Percentiles rank a stretch among this genome's conserved stretches.
Conservation (phyloP, 1,139 yeast genomes). For the Geotrichum siamense region DNA sequence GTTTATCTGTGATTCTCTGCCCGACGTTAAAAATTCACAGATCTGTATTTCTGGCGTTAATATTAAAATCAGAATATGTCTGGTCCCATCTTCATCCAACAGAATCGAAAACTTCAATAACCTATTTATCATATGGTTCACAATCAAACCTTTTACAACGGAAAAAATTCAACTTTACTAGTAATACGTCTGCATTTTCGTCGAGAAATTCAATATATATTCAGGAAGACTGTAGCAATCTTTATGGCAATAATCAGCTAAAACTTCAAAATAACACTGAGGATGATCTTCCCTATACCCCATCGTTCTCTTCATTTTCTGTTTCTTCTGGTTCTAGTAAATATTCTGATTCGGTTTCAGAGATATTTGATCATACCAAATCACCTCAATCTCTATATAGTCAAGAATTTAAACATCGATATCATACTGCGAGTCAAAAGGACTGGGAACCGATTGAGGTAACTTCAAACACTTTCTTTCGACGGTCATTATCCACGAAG, state of each 20-base stretch:
- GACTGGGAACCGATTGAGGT: no score
- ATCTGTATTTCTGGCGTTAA: slow-evolving; percentile 23
- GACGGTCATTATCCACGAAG: neutral
- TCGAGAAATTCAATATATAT: neutral
- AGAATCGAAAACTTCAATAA: neutral
- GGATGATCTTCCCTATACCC: slow-evolving; percentile 1
- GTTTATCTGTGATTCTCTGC: slow-evolving; percentile 30
- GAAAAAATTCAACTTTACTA: no score
- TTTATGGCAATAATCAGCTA: neutral
- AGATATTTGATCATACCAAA: slow-evolving; percentile 3
- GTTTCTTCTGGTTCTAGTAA: slow-evolving; percentile 7
- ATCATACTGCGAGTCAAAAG: no score
- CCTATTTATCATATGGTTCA: slow-evolving; percentile 6
- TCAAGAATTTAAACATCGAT: slow-evolving; percentile 2
- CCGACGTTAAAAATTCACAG: slow-evolving; percentile 31
- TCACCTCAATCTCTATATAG: slow-evolving; percentile 6
- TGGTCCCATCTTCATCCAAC: slow-evolving; percentile 23
- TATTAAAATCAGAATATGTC: slow-evolving; percentile 22
- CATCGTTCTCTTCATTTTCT: slow-evolving; percentile 12
- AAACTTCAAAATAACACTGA: neutral
- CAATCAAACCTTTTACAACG: slow-evolving; percentile 8
- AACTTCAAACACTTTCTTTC: no score
- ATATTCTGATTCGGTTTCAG: slow-evolving; percentile 7
- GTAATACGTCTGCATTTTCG: no score
- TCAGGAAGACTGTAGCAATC: slow-evolving; percentile 5